Conservation (phyloP, 164 flowering plant species). For the Akebia trifoliata region DNA sequence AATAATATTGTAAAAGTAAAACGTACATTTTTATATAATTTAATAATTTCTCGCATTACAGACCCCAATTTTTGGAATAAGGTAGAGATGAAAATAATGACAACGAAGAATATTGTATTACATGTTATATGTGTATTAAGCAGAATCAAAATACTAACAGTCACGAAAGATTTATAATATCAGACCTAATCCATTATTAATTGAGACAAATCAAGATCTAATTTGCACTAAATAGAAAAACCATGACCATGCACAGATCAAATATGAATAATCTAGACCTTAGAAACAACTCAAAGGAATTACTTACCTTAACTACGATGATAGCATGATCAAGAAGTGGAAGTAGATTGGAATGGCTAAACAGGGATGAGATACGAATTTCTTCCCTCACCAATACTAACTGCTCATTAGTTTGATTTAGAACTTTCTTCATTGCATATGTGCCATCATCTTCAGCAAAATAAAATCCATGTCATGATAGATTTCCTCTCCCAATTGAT, state of each 20-base stretch:
- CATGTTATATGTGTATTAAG: background rate
- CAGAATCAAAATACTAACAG: background rate
- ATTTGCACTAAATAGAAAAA: background rate
- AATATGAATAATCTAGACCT: background rate
- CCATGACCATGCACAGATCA: background rate
- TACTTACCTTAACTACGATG: constrained; percentile 85
- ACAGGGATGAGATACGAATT: constrained; percentile 81
- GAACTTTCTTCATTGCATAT: constrained; percentile 91
- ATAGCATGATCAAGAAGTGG: constrained; percentile 97
- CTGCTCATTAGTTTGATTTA: constrained; percentile 83
- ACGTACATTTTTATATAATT: too few relatives aligned
- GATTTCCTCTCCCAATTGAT: background rate
- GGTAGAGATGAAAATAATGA: background rate
- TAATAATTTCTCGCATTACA: too few relatives aligned
- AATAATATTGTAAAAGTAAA: too few relatives aligned
- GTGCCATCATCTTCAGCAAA: constrained; percentile 76
- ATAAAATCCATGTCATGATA: background rate
- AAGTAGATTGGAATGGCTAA: constrained; percentile 85
- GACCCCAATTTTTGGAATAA: background rate
- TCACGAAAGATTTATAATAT: too few relatives aligned
- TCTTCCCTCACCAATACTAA: constrained; percentile 86
- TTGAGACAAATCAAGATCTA: background rate
- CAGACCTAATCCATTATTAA: background rate
- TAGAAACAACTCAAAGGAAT: background rate
- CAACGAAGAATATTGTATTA: background rate